Evolutionary conservation across 352 stramenopile genomes (phyloP).

Genomic region (Phytophthora rubi): DNA sequence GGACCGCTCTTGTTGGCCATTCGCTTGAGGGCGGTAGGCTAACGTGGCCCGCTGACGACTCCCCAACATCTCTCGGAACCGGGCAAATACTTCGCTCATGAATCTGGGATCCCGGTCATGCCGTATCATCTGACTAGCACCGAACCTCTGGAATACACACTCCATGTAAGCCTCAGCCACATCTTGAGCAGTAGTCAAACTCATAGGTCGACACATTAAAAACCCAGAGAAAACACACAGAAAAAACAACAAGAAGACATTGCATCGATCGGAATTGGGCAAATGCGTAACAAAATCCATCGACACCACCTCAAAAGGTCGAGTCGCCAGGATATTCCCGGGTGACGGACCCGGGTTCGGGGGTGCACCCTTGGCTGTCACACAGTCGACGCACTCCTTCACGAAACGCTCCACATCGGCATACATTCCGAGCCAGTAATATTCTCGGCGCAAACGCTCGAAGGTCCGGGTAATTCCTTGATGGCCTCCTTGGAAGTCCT

Average conservation of each 20-base stretch:
- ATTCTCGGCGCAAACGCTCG: neutral
- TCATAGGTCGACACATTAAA: no score
- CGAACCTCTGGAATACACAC: no score
- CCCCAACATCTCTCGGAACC: no score
- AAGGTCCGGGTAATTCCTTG: neutral
- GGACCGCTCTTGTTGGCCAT: no score
- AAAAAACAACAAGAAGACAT: neutral
- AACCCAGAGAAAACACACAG: no score
- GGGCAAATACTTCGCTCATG: no score
- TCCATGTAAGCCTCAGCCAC: no score
- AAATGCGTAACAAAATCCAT: constrained; percentile 26
- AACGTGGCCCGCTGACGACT: constrained; percentile 12
- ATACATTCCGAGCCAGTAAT: neutral
- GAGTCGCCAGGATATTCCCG: constrained; percentile 5
- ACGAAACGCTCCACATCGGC: neutral
- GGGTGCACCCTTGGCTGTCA: constrained; percentile 5
- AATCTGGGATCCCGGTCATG: no score
- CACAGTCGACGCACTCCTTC: neutral
- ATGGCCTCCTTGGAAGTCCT: neutral
- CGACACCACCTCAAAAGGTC: constrained; percentile 16
- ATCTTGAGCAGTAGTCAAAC: no score
- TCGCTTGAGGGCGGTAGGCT: no score
- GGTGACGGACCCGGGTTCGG: constrained; percentile 5
- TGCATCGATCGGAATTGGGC: neutral
- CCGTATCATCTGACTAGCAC: no score